phyloP scores from a whole-genome alignment of 345 rosid species.

The Streptanthus diversifolius region DNA sequence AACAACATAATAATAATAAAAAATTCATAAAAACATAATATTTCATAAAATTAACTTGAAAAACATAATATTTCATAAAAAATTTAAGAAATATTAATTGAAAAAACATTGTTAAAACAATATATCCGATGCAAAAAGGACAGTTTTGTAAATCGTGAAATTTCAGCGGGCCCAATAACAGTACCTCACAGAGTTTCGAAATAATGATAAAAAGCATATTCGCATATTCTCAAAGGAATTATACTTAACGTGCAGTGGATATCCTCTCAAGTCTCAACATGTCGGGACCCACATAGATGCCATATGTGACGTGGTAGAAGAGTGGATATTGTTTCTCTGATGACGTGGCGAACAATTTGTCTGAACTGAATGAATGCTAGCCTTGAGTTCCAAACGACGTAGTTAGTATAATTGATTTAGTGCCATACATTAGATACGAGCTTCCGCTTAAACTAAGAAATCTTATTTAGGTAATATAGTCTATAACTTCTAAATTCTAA shows the following conservation, averaged over 20 bases:
- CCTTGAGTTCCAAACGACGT: conserved; percentile 25
- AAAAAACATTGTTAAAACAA: no score
- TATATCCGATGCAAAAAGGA: no score
- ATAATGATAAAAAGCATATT: no score
- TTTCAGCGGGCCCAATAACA: no score
- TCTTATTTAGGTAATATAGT: conserved; percentile 4
- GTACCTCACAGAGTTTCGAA: no score
- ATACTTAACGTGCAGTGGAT: conserved; percentile 37
- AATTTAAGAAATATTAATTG: no score
- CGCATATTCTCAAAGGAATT: conserved; percentile 30
- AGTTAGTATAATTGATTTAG: background rate
- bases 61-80: no score
- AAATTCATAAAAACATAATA: no score
- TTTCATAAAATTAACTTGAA: no score
- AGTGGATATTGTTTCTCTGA: conserved; percentile 9
- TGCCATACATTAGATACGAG: conserved; percentile 1
- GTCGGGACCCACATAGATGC: conserved; percentile 24
- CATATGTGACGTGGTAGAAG: conserved; percentile 27
- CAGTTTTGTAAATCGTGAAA: no score
- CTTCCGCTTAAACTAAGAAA: background rate
- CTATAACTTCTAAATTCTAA: background rate
- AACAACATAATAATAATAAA: no score
- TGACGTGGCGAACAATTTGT: conserved; percentile 3
- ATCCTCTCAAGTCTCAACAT: conserved; percentile 30
- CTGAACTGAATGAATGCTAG: conserved; percentile 1